Base-by-base conservation (phyloP, 192 early-diverging fungal genomes). In the Dissophora ornata region DNA sequence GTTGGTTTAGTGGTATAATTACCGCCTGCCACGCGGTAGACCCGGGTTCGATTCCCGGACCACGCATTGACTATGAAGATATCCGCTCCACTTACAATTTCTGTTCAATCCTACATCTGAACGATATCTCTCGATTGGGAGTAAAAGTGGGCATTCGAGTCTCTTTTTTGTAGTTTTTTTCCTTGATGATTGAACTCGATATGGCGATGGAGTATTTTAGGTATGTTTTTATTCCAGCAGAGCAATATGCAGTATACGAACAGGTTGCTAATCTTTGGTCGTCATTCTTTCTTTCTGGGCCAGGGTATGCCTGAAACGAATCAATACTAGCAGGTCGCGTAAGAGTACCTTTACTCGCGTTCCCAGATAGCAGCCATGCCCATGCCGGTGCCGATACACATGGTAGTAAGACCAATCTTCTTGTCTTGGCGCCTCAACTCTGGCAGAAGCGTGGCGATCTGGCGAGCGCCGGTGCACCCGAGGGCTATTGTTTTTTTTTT, bases 381-480 rank as follows among this genome's bases (percentile, higher is more conserved):
- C 80, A 77, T 79, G 41, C 80, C 80, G 25, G 52, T 64, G 8
- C 74, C 80, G 26, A 82, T 59, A 34, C 80, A 82, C 80, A 82
- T 82, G 26, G 80, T 79, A 9, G 57, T 82, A 18, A 70, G 28
- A 8, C 80, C 80, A 3, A 82, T 26, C 34, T 62, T 70, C 54
- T 66, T 65, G 24, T 64, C 45, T 34, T 69, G 64, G 41, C 73
- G 69, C 52, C 57, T 67, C 62, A 99, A 84, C 80, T 96, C 95
- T 45, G 93, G 89, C 16, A 99, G 81, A 19, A 99, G 81, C 7
- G 97, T 99, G 4, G 96, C 92, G 63, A 99, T 88, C 80, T 98
- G 97, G 62, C 97, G 90, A 0, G 97, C 95, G 68, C 97, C 96
- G 22, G 96, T 98, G 79, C 87, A 89, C 38, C 95, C 93, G 28